Conservation (phyloP, 306 rosid genomes). For the Rosa rugosa region DNA sequence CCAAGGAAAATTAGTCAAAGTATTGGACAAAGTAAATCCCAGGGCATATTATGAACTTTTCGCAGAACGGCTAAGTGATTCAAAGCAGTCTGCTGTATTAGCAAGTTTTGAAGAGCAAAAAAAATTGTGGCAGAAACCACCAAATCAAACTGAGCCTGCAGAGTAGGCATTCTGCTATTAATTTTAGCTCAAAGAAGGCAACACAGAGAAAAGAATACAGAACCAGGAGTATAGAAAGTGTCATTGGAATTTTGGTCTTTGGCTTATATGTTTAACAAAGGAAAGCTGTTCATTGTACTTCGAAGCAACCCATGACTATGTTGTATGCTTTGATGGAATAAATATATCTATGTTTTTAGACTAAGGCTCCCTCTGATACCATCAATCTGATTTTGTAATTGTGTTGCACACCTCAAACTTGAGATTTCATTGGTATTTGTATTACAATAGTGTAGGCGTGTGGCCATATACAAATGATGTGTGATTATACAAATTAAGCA, state of each 20-base stretch:
- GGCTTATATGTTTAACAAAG: background rate
- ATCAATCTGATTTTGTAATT: too few relatives aligned
- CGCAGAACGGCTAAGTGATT: slow-evolving; percentile 52
- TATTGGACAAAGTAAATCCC: slow-evolving; percentile 49
- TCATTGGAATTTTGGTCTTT: slow-evolving; percentile 4
- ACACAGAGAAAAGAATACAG: slow-evolving; percentile 10
- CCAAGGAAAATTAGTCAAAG: slow-evolving; percentile 53
- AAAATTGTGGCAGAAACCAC: slow-evolving; percentile 52
- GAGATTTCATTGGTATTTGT: too few relatives aligned
- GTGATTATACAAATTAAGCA: too few relatives aligned
- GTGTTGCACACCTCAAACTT: too few relatives aligned
- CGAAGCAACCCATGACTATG: background rate
- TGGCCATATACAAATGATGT: too few relatives aligned
- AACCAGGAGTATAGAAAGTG: slow-evolving; percentile 1
- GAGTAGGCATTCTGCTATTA: background rate
- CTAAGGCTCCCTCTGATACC: too few relatives aligned
- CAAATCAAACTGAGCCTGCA: slow-evolving; percentile 20
- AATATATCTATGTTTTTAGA: too few relatives aligned
- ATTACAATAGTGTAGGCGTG: too few relatives aligned
- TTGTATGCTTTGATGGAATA: too few relatives aligned
- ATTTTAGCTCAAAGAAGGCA: slow-evolving; percentile 8
- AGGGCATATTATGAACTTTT: slow-evolving; percentile 41
- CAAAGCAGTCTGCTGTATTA: slow-evolving; percentile 60
- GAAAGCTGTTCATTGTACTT: background rate
- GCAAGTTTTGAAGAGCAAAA: slow-evolving; percentile 69